Evolutionary conservation across 2,329 filamentous ascomycete genomes (phyloP).

Genomic region (Neofusicoccum sp.): DNA sequence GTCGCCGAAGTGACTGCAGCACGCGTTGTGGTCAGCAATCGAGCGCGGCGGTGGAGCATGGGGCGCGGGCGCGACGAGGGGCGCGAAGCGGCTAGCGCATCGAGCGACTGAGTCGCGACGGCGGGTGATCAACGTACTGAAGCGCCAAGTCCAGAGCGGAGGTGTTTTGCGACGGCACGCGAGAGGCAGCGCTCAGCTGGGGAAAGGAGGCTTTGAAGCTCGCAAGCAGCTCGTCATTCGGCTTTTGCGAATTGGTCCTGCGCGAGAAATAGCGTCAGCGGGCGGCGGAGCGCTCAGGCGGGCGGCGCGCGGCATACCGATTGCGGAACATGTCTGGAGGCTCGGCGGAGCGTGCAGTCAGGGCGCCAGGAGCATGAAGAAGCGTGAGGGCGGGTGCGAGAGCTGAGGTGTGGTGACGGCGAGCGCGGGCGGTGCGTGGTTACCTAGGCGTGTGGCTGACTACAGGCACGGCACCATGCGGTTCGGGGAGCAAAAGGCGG

Average conservation of each 20-base stretch:
- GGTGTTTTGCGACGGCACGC: conserved; percentile 41
- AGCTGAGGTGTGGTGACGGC: conserved; percentile 12
- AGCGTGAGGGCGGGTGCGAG: neutral
- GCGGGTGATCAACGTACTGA: conserved; percentile 42
- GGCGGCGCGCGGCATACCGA: conserved; percentile 39
- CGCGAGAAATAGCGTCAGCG: conserved; percentile 18
- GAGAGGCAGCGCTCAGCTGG: conserved; percentile 55
- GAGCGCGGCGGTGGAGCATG: neutral
- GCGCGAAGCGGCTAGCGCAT: conserved; percentile 21
- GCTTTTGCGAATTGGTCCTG: conserved; percentile 81
- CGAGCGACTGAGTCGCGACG: conserved; percentile 23
- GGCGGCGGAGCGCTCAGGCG: conserved; percentile 9
- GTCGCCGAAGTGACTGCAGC: conserved; percentile 47
- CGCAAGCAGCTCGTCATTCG: conserved; percentile 79
- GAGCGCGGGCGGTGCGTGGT: conserved; percentile 15
- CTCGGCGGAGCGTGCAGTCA: conserved; percentile 32
- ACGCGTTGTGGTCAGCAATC: conserved; percentile 11
- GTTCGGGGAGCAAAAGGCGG: conserved; percentile 13
- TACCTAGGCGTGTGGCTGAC: conserved; percentile 17
- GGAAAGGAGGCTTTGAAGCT: conserved; percentile 84
- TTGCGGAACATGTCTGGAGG: conserved; percentile 50
- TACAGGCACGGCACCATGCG: conserved; percentile 19
- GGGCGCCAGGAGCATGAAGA: conserved; percentile 35
- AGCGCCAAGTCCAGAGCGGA: conserved; percentile 47
- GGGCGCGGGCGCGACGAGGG: neutral